Evolutionary conservation across 2,329 filamentous ascomycete genomes (phyloP), one percentile per base, ranked within the genome.

Genomic region (Coccinonectria pachysandricola): DNA sequence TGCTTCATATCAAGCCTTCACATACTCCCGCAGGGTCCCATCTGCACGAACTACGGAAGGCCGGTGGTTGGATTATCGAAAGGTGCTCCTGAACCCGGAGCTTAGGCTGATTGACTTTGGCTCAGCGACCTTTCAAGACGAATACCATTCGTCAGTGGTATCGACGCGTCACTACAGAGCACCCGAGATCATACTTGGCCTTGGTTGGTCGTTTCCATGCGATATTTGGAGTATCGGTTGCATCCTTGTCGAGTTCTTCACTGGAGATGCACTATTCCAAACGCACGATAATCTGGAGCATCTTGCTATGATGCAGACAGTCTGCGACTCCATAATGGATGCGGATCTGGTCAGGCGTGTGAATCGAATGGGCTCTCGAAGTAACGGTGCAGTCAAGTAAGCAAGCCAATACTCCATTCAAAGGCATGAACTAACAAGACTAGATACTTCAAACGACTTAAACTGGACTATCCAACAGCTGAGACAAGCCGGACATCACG

Each of bases 191-290:
- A 80, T 81, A 23, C 62, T 81, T 12, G 75, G 75, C 1, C 60
- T 81, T 2, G 76, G 76, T 12, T 81, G 76, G 76, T 79, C 75
- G 4, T 80, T 69, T 36, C 75, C 75, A 3, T 81, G 76, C 35
- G 76, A 81, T 43, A 79, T 81, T 15, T 81, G 76, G 76, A 80
- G 76, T 47, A 80, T 81, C 15, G 76, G 76, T 4, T 81, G 76
- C 40, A 80, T 81, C 35, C 59, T 81, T 9, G 75, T 81, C n/a
- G 76, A 81, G 37, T 79, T 81, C 49, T 81, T 74, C 36, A 81
- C 76, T 0, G 76, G 76, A 5, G 76, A 80, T 43, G 76, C 76
- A 11, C 56, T 81, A 3, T 81, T 81, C 50, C 76, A 81, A 47
- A 81, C 76, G 2, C 76, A 81, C 40, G 76, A 81, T 40, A 81